Base-by-base conservation (phyloP, 2,329 filamentous ascomycete genomes). In the Alternaria metachromatica region DNA sequence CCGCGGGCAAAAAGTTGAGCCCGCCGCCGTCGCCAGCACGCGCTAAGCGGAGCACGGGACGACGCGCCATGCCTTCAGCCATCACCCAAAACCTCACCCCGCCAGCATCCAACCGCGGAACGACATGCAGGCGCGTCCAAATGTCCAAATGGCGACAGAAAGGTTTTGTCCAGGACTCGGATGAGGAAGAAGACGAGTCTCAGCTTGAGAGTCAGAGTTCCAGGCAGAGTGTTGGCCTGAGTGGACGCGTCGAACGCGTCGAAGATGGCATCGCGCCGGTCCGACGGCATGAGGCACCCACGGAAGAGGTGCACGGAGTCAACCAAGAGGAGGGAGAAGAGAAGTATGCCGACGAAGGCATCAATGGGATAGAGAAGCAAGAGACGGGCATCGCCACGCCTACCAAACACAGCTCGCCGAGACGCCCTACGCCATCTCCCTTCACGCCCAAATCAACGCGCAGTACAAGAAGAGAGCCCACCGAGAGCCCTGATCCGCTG, bases 101-200 rank as follows among this genome's bases (percentile, higher is more conserved):
- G 64, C 66, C 65, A 57, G 58, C 62, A 49, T 65, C 62, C 33
- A 50, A 58, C 46, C 51, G 48, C 65, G 58, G 60, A 65, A 65
- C 76, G 78, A 78, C 58, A 81, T 81, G 79, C 73, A 72, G 69
- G 70, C 65, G 49, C 58, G 71, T 64, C 71, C 76, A 74, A 81
- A 85, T 85, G 84, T 83, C 79, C 76, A 76, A 77, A 78, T 85
- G 84, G 84, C 80, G 82, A 70, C 76, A 80, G 70, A 80, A 76
- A 76, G 83, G 83, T 69, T 84, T 81, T 76, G 84, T 85, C 67
- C 80, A 78, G 76, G 84, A 85, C 74, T 85, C 84, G 63, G 84
- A 85, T 78, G 84, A 84, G 60, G 83, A 85, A 55, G 82, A 83
- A 50, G 76, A 78, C 18, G 72, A 75, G 41, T 66, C 62, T 13